A percentile compares a stretch with the other conserved stretches of the same genome.
phyloP scores from a whole-genome alignment of 306 rosid genomes.

The Betula pendula region DNA sequence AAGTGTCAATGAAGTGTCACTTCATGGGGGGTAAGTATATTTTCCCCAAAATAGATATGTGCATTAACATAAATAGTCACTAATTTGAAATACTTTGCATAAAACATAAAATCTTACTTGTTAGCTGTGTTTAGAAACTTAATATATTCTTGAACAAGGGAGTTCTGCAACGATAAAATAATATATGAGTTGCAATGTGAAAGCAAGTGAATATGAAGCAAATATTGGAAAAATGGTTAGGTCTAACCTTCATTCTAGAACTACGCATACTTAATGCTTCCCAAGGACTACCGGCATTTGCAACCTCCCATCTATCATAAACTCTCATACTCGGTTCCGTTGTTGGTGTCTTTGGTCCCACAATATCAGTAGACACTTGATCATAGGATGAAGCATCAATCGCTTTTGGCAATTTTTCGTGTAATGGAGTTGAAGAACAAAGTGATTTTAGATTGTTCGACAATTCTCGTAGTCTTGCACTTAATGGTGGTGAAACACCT shows the following conservation, averaged over 20 bases:
- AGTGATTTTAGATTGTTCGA: conserved; percentile 51
- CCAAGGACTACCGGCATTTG: conserved; percentile 69
- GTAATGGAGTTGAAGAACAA: conserved; percentile 43
- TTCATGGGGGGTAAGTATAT: no score
- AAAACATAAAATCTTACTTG: conserved; percentile 57
- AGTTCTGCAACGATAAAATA: conserved; percentile 47
- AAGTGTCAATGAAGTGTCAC: no score
- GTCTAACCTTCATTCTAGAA: conserved; percentile 72
- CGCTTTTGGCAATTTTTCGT: conserved; percentile 30
- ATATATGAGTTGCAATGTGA: conserved; percentile 10
- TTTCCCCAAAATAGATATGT: not conserved
- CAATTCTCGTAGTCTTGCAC: conserved; percentile 61
- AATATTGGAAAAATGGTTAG: not conserved
- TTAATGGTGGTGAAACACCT: conserved; percentile 67
- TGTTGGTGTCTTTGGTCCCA: conserved; percentile 67
- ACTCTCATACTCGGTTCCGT: conserved; percentile 26
- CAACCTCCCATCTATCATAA: conserved; percentile 36
- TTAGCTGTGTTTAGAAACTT: conserved; percentile 67
- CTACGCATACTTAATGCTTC: conserved; percentile 44
- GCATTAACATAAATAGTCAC: not conserved
- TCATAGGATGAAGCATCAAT: conserved; percentile 28
- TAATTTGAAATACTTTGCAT: not conserved
- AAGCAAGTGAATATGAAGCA: not conserved
- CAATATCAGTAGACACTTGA: conserved; percentile 34
- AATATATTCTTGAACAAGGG: conserved; percentile 59